phyloP scores from a whole-genome alignment of 768 basidiomycete species.

The Leccinum broughii region DNA sequence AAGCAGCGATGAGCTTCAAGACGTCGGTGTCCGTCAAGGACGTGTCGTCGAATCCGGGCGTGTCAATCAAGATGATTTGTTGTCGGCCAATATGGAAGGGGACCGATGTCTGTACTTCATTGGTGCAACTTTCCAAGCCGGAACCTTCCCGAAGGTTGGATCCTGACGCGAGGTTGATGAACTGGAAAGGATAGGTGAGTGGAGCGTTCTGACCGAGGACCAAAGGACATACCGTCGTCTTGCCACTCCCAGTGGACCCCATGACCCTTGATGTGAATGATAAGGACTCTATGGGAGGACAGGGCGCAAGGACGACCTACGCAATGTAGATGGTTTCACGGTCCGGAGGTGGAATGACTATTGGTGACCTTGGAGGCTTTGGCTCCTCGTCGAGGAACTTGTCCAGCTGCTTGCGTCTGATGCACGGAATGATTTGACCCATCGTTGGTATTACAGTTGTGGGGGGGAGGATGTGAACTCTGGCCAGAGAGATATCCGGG shows the following conservation, averaged over 20 bases:
- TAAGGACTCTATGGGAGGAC: slow-evolving; percentile 21
- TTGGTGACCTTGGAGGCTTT: slow-evolving; percentile 19
- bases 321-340: slow-evolving; percentile 30
- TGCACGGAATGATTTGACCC: slow-evolving; percentile 31
- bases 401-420: slow-evolving; percentile 27
- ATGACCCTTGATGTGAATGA: slow-evolving; percentile 32
- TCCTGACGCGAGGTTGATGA: slow-evolving; percentile 39
- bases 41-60: slow-evolving; percentile 65
- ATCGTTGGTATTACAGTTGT: slow-evolving; percentile 23
- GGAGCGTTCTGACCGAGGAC: neutral
- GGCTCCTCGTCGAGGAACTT: slow-evolving; percentile 28
- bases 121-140: slow-evolving; percentile 38
- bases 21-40: slow-evolving; percentile 49
- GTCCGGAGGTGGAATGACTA: slow-evolving; percentile 10
- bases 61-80: slow-evolving; percentile 54
- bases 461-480: slow-evolving; percentile 16
- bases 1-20: slow-evolving; percentile 49
- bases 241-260: slow-evolving; percentile 38
- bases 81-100: slow-evolving; percentile 33
- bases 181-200: slow-evolving; percentile 25
- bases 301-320: slow-evolving; percentile 23
- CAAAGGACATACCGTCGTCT: slow-evolving; percentile 33
- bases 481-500: slow-evolving; percentile 28
- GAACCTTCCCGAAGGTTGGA: slow-evolving; percentile 34
- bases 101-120: slow-evolving; percentile 31